Base-by-base conservation (phyloP, 352 stramenopile genomes). In the Phytopythium helicoides region DNA sequence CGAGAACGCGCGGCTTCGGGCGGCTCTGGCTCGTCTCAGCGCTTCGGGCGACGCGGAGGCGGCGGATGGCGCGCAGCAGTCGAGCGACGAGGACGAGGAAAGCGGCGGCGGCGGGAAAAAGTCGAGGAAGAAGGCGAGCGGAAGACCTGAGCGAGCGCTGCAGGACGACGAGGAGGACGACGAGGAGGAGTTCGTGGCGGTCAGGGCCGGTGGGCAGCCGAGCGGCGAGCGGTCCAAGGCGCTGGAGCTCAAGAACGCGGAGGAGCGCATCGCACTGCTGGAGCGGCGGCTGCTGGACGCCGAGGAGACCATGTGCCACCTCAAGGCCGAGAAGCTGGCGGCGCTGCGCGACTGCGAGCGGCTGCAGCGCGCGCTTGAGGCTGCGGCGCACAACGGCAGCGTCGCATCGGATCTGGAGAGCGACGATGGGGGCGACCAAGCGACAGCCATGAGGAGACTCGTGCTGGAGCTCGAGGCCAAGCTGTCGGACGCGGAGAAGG, bases 221-320 rank as follows among this genome's bases (percentile, higher is more conserved):
- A 3, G 6, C n/a, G 44, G 16, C 15, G 44, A 28, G 10, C 5
- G 28, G 9, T 52, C 28, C 10, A 25, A 52, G 8, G 18, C 16
- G 0, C 37, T 81, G 42, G 76, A 89, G 60, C 68, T 89, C 2
- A 63, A 59, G 40, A 71, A 67, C 31, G 70, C 76, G 1, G 83
- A 92, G 42, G 76, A 89, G 42, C 69, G 71, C 10, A 56, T 90
- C 10, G 47, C 47, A 6, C 45, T 50, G 47, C 64, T 92, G 15
- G 73, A 87, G 47, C 44, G 56, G 21, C 71, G 81, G 53, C 63
- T 89, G 19, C 59, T 92, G 48, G 68, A 85, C 46, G 73, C 76
- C 7, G 81, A 92, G 42, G 79, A 92, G 54, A 75, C 72, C 4
- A 89, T 90, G 37, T 83, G 75, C 56, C 81, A 92, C 62, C 63